Conservation (phyloP, 306 rosid genomes). For the Cucumis hystrix region DNA sequence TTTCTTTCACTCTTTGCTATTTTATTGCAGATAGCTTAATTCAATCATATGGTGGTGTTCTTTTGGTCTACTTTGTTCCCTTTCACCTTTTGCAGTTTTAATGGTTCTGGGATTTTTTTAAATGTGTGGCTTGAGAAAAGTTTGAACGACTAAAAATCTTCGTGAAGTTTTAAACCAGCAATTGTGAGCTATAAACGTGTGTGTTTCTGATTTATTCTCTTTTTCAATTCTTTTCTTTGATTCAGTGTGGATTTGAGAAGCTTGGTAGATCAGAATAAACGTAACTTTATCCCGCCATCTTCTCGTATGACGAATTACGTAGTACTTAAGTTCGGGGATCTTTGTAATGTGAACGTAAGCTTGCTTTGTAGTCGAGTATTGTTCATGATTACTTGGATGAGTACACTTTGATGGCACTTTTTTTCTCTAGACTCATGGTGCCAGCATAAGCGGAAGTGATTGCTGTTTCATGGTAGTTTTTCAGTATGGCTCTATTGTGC, state of each 20-base stretch:
- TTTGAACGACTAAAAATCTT: neutral
- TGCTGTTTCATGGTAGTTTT: constrained; percentile 83
- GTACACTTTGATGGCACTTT: neutral
- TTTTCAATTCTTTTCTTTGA: neutral
- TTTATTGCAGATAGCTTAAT: neutral
- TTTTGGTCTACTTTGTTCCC: neutral
- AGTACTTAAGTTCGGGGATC: constrained; percentile 71
- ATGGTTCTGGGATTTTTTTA: neutral
- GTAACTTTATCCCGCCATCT: constrained; percentile 67
- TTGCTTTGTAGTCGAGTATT: neutral
- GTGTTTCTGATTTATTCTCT: neutral
- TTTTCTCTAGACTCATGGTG: constrained; percentile 35
- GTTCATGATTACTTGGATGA: neutral
- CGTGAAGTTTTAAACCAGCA: neutral
- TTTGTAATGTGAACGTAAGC: constrained; percentile 41
- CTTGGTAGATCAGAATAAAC: constrained; percentile 84
- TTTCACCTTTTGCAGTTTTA: neutral
- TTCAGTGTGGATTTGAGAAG: constrained; percentile 86
- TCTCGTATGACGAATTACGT: constrained; percentile 91
- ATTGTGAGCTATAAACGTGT: neutral
- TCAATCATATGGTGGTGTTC: neutral
- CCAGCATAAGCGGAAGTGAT: constrained; percentile 59
- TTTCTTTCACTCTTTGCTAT: neutral
- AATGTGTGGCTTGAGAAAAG: neutral
- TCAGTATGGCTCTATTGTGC: constrained; percentile 88